phyloP scores from a whole-genome alignment of 768 basidiomycete species.

The Suillus bovinus region DNA sequence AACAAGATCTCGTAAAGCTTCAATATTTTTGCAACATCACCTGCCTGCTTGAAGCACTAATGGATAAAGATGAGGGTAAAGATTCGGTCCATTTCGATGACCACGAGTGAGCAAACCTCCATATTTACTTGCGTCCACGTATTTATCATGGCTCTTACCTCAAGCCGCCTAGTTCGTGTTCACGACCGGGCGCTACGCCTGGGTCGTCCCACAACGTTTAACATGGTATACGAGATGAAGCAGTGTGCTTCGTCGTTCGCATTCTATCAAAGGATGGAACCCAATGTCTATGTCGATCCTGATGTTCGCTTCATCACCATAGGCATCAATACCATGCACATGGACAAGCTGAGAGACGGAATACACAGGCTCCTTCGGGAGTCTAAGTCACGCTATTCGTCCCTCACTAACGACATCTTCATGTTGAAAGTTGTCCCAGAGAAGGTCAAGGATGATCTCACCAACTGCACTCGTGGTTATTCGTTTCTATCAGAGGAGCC shows the following conservation, averaged over 20 bases:
- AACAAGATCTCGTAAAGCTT: no score
- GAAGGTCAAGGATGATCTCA: neutral
- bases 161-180: no score
- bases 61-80: no score
- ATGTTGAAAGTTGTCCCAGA: neutral
- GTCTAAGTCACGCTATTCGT: neutral
- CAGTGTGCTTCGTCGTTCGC: neutral
- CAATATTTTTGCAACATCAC: no score
- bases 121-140: no score
- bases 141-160: no score
- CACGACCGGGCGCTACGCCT: no score
- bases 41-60: no score
- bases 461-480: neutral
- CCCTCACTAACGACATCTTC: neutral
- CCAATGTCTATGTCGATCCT: neutral
- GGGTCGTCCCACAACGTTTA: no score
- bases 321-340: neutral
- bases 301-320: neutral
- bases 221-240: neutral
- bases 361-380: neutral
- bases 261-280: neutral
- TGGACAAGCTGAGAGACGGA: neutral
- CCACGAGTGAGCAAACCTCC: no score
- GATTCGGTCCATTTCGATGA: no score
- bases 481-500: neutral